Conservation (phyloP, 2,329 filamentous ascomycete species). For the Pseudogymnoascus sp. region DNA sequence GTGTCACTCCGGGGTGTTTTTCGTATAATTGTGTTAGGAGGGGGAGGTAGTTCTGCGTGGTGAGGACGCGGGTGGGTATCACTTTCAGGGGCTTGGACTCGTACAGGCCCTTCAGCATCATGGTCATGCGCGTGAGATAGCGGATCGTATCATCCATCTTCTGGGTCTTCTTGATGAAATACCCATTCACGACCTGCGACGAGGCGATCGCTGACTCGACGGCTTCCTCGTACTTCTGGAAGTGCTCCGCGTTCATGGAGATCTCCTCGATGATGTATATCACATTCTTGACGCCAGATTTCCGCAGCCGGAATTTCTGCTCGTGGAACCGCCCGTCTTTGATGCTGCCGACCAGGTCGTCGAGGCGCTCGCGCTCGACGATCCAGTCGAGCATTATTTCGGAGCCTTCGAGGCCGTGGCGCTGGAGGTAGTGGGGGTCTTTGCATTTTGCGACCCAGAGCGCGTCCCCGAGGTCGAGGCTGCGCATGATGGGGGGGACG, state of each 20-base stretch:
- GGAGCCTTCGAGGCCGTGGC: conserved; percentile 54
- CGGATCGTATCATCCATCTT: conserved; percentile 72
- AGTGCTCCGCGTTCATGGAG: conserved; percentile 47
- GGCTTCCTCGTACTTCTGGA: conserved; percentile 55
- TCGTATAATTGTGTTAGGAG: conserved; percentile 53
- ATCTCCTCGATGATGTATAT: conserved; percentile 75
- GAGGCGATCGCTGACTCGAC: conserved; percentile 68
- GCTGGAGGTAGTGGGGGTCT: conserved; percentile 49
- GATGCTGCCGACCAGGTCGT: conserved; percentile 73
- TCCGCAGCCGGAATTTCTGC: conserved; percentile 72
- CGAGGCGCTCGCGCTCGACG: conserved; percentile 71
- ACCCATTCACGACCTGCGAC: conserved; percentile 72
- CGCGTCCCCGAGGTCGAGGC: conserved; percentile 66
- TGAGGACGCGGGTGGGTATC: conserved; percentile 59
- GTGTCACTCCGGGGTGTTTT: conserved; percentile 43
- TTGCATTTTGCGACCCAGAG: conserved; percentile 73
- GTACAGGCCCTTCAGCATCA: conserved; percentile 59
- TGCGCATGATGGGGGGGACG: conserved; percentile 58
- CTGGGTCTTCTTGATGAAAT: conserved; percentile 69
- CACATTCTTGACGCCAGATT: conserved; percentile 68
- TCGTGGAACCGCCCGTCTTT: conserved; percentile 78
- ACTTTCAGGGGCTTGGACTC: conserved; percentile 51
- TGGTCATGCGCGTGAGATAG: conserved; percentile 68
- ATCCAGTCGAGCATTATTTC: conserved; percentile 76
- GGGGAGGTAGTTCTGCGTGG: conserved; percentile 59